These are phyloP conservation scores for Fusarium musae DNA, from an alignment of 2,329 filamentous ascomycete species.

Conservation along the genomic window DNA sequence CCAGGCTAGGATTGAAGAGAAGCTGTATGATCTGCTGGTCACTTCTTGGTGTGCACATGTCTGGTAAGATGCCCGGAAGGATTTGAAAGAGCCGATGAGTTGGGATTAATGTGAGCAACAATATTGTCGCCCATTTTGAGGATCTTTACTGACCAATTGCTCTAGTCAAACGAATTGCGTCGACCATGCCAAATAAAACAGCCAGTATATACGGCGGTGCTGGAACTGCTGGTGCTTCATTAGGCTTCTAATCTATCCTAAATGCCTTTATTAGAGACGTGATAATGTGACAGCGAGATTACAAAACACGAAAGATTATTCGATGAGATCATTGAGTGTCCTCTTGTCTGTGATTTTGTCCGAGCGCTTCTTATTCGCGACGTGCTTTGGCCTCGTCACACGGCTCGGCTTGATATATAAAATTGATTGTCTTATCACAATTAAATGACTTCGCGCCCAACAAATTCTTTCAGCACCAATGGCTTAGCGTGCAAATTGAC, in stretches of 20 bases:
- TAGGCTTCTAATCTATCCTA: neutral
- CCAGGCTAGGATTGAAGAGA: constrained; percentile 36
- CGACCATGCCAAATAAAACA: neutral
- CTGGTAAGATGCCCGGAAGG: constrained; percentile 42
- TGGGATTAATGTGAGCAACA: constrained; percentile 42
- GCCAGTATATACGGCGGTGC: neutral
- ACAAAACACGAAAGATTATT: neutral
- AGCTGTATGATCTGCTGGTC: constrained; percentile 44
- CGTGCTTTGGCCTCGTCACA: neutral
- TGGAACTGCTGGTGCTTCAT: neutral
- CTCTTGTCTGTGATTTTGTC: neutral
- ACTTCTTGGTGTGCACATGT: constrained; percentile 46
- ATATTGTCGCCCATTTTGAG: neutral
- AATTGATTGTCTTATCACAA: constrained; percentile 1
- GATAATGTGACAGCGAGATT: constrained; percentile 1
- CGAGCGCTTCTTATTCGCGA: neutral
- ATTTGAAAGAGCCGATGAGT: constrained; percentile 37
- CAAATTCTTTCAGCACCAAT: neutral
- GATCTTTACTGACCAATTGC: neutral
- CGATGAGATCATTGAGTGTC: neutral
- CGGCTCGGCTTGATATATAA: neutral
- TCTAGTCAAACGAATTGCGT: constrained; percentile 23
- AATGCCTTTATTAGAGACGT: neutral
- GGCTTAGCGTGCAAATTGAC: neutral
- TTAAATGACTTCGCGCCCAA: neutral